Base-by-base conservation (phyloP, 306 rosid species). In the Quercus gilva region DNA sequence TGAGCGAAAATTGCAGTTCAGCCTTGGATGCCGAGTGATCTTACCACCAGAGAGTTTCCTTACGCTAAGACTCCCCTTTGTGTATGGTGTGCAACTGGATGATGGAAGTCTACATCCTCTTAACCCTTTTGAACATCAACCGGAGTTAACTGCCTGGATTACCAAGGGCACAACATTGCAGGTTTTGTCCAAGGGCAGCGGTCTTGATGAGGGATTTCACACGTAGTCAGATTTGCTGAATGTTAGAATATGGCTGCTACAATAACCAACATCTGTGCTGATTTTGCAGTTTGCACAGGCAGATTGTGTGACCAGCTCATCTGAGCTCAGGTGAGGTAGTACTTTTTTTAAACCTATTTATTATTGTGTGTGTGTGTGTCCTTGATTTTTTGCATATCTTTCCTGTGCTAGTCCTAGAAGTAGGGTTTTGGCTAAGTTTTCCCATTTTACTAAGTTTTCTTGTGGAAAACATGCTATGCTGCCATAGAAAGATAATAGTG, bases 41-140 rank as follows among this genome's bases (percentile, higher is more conserved):
- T 79, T 94, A 76, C 99, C 99, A 80, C 95, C 97, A 41, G 97
- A 87, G 85, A 94, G 99, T 87, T 92, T 94, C 82, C 90, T 94
- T 67, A 83, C 94, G 33, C 97, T 94, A 67, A 86, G 90, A 83
- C 87, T 94, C 73, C 97, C 97, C 56, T 94, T 90, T 87, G 90
- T 91, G 61, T 94, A 92, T 43, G 99, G 99, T 2, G 90, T 91
- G 73, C 88, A 87, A 79, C 84, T 89, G 84, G 97, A 87, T 69
- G 94, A 88, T 85, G 94, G 91, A 85, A 88, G 84, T 60, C 77
- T 73, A 73, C 91, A 49, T 82, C 84, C 97, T 78, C 91, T 94
- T 29, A 90, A 86, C 71, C 90, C 89, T 79, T 90, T 89, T 55
- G 94, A 92, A 76, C 89, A 84, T 71, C 94, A 90, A 81, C 99